phyloP scores from a whole-genome alignment of 2,329 filamentous ascomycete genomes.

The Monosporascus ibericus region DNA sequence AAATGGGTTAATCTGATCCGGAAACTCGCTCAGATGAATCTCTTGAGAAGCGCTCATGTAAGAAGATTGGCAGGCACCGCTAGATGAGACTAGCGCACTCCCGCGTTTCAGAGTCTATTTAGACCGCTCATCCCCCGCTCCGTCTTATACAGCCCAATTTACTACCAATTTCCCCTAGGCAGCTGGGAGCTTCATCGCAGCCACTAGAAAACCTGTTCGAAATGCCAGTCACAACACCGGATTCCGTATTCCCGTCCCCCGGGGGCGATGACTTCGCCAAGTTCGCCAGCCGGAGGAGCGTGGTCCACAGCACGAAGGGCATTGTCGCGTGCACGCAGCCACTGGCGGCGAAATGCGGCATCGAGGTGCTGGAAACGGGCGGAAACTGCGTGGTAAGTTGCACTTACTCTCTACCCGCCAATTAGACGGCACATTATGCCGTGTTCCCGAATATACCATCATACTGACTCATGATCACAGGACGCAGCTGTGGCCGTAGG shows the following conservation, averaged over 20 bases:
- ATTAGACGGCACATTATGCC: background rate
- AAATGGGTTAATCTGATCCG: too few species aligned
- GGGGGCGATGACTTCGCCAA: slow-evolving; percentile 46
- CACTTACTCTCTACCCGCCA: background rate
- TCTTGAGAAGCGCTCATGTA: too few species aligned
- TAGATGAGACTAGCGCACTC: too few species aligned
- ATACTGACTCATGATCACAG: slow-evolving; percentile 24
- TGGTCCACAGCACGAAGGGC: slow-evolving; percentile 87
- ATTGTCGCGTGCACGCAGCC: slow-evolving; percentile 90
- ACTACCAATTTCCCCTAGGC: too few species aligned
- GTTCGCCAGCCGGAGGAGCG: slow-evolving; percentile 77
- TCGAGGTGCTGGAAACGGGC: slow-evolving; percentile 76
- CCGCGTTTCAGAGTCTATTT: too few species aligned
- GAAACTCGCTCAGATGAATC: too few species aligned
- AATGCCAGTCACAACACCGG: slow-evolving; percentile 42
- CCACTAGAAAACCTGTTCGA: background rate
- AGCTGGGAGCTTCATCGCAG: too few species aligned
- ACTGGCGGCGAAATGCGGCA: slow-evolving; percentile 79
- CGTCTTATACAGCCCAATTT: too few species aligned
- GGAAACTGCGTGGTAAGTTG: slow-evolving; percentile 85
- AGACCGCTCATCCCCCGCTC: too few species aligned
- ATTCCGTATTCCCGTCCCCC: slow-evolving; percentile 40
- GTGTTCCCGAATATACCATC: background rate
- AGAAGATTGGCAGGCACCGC: too few species aligned
- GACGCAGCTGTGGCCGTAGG: slow-evolving; percentile 94